Conservation (phyloP, 495 filamentous ascomycete genomes). For the Melanomma pulvis-pyrius region DNA sequence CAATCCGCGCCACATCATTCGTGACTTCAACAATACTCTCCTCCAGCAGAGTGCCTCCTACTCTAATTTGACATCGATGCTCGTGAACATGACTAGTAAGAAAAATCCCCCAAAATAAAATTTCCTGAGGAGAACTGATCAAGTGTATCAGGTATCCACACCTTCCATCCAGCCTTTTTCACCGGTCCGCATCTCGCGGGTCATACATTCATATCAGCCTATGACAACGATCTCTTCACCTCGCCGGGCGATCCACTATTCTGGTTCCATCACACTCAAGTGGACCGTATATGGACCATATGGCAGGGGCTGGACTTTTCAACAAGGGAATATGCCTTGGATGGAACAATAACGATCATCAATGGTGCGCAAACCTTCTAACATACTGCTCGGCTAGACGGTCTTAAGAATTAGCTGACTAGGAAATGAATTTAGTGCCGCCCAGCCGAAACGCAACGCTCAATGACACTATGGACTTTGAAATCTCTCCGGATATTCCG, state of each 20-base stretch:
- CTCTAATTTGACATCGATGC: not conserved
- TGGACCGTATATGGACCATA: conserved; percentile 20
- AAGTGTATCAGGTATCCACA: not conserved
- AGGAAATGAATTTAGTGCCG: not conserved
- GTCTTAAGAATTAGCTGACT: not conserved
- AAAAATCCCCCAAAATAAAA: not conserved
- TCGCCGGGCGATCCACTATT: conserved; percentile 21
- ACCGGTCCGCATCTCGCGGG: conserved; percentile 16
- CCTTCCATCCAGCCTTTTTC: conserved; percentile 11
- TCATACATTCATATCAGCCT: conserved; percentile 3
- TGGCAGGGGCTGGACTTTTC: conserved; percentile 11
- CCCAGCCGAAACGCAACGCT: conserved; percentile 8
- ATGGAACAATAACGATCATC: conserved; percentile 9
- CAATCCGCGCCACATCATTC: conserved; percentile 17
- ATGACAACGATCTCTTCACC: conserved; percentile 18
- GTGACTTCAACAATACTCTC: conserved; percentile 10
- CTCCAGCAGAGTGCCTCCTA: not conserved
- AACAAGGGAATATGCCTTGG: not conserved
- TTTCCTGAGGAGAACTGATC: not conserved
- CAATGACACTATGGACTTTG: conserved; percentile 3
- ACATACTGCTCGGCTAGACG: too few species aligned
- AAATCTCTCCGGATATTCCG: conserved; percentile 3
- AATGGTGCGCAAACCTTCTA: not conserved
- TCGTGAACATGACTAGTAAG: conserved; percentile 8
- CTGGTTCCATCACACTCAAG: conserved; percentile 17